Percentiles rank a stretch among this genome's conserved stretches.
These are phyloP conservation scores for Torrubiella hemipterigena DNA, from an alignment of 2,329 filamentous ascomycete species.

Conservation along the genomic window DNA sequence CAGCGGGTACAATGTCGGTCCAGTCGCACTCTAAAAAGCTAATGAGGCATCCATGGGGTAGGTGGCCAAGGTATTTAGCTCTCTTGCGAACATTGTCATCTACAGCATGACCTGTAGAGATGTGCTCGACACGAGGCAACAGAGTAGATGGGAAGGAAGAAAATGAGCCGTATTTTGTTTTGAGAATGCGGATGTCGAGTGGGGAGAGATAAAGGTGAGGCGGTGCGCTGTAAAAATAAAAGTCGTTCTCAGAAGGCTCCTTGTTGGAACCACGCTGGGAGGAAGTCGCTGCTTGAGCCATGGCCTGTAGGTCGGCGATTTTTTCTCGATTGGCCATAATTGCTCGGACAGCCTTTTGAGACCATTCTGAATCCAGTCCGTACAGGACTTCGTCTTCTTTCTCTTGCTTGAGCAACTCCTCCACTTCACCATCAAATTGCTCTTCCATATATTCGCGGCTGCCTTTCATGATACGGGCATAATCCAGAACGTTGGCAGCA, in stretches of 20 bases:
- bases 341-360: slow-evolving; percentile 65
- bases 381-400: slow-evolving; percentile 87
- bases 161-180: slow-evolving; percentile 77
- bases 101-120: slow-evolving; percentile 77
- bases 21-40: slow-evolving; percentile 90
- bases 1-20: slow-evolving; percentile 73
- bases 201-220: slow-evolving; percentile 84
- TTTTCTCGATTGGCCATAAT: slow-evolving; percentile 70
- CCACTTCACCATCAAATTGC: slow-evolving; percentile 71
- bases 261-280: slow-evolving; percentile 10
- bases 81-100: slow-evolving; percentile 76
- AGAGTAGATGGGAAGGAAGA: slow-evolving; percentile 74
- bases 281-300: slow-evolving; percentile 10
- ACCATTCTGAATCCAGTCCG: slow-evolving; percentile 87
- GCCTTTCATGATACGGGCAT: slow-evolving; percentile 90
- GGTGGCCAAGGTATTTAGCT: slow-evolving; percentile 75
- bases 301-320: slow-evolving; percentile 31
- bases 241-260: slow-evolving; percentile 35
- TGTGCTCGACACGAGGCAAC: slow-evolving; percentile 75
- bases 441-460: slow-evolving; percentile 75
- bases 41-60: slow-evolving; percentile 84
- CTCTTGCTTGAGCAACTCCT: slow-evolving; percentile 62
- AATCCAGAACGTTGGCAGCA: slow-evolving; percentile 86
- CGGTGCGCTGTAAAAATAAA: slow-evolving; percentile 80
- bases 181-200: slow-evolving; percentile 84